A percentile compares a stretch with the other conserved stretches of the same genome.
These are phyloP conservation scores for Chalciporus piperatus DNA, from an alignment of 768 basidiomycete species.

Conservation along the genomic window DNA sequence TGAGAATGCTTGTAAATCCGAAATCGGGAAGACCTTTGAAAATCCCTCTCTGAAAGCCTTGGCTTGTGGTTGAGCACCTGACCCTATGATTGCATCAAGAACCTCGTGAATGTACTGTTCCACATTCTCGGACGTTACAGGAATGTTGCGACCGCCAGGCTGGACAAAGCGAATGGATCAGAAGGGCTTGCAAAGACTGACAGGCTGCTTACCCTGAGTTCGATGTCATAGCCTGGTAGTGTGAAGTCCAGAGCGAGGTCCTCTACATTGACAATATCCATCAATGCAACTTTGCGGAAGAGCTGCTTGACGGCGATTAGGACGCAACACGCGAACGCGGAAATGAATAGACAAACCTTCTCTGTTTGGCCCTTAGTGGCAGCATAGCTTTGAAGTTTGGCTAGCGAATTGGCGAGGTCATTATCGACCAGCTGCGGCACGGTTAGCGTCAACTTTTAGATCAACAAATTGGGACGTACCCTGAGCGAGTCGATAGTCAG, in stretches of 20 bases:
- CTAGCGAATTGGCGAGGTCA: slow-evolving; percentile 81
- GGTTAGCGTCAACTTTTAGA: slow-evolving; percentile 4
- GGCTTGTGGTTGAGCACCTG: slow-evolving; percentile 74
- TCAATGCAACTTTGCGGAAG: slow-evolving; percentile 52
- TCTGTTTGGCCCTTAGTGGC: slow-evolving; percentile 45
- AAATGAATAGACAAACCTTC: slow-evolving; percentile 44
- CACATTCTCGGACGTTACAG: slow-evolving; percentile 85
- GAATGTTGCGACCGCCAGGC: slow-evolving; percentile 75
- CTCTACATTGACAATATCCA: slow-evolving; percentile 68
- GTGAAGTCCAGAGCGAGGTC: slow-evolving; percentile 96
- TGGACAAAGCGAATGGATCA: slow-evolving; percentile 27
- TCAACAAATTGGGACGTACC: slow-evolving; percentile 41
- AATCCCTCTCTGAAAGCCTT: slow-evolving; percentile 94
- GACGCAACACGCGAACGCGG: not conserved
- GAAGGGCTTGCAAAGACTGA: not conserved
- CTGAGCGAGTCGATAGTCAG: slow-evolving; percentile 80
- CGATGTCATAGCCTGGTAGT: slow-evolving; percentile 92
- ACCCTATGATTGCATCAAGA: slow-evolving; percentile 82
- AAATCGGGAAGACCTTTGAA: slow-evolving; percentile 93
- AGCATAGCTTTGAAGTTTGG: slow-evolving; percentile 72
- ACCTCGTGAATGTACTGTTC: slow-evolving; percentile 88
- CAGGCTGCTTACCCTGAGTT: slow-evolving; percentile 63
- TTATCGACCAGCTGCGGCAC: slow-evolving; percentile 70
- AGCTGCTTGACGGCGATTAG: slow-evolving; percentile 34
- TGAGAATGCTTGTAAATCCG: slow-evolving; percentile 88